Conservation (phyloP, 129 eudicot species). For the Centrapalus pauciflorus region DNA sequence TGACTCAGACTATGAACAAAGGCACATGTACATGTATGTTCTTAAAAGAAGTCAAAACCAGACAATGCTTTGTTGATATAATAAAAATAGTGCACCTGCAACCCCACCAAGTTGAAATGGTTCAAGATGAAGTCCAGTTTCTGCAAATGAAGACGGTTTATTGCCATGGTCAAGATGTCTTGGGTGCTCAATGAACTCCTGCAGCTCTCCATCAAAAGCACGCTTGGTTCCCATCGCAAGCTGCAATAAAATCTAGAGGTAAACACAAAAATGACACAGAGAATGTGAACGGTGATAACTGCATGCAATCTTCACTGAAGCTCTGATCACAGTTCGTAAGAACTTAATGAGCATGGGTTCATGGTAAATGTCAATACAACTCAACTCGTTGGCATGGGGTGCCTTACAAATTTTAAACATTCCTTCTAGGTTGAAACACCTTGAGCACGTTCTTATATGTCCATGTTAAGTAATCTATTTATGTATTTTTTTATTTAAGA, state of each 20-base stretch:
- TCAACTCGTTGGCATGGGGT: too few relatives aligned
- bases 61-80: neutral
- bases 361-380: too few relatives aligned
- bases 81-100: slow-evolving; percentile 27
- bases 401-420: too few relatives aligned
- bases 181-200: slow-evolving; percentile 44
- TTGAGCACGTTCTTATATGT: too few relatives aligned
- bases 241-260: slow-evolving; percentile 22
- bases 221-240: slow-evolving; percentile 53
- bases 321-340: too few relatives aligned
- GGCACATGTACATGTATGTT: neutral
- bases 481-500: too few relatives aligned
- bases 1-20: neutral
- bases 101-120: slow-evolving; percentile 15
- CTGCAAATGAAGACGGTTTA: slow-evolving; percentile 19
- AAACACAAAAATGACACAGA: slow-evolving; percentile 8
- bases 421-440: too few relatives aligned
- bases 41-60: neutral
- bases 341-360: too few relatives aligned
- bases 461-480: too few relatives aligned
- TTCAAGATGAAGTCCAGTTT: slow-evolving; percentile 10
- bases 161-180: slow-evolving; percentile 26
- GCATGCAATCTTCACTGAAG: neutral
- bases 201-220: slow-evolving; percentile 46
- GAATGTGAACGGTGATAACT: neutral